Percentiles rank a stretch among this genome's conserved stretches.
phyloP scores from a whole-genome alignment of 768 basidiomycete genomes.

The Mycena chlorophos region DNA sequence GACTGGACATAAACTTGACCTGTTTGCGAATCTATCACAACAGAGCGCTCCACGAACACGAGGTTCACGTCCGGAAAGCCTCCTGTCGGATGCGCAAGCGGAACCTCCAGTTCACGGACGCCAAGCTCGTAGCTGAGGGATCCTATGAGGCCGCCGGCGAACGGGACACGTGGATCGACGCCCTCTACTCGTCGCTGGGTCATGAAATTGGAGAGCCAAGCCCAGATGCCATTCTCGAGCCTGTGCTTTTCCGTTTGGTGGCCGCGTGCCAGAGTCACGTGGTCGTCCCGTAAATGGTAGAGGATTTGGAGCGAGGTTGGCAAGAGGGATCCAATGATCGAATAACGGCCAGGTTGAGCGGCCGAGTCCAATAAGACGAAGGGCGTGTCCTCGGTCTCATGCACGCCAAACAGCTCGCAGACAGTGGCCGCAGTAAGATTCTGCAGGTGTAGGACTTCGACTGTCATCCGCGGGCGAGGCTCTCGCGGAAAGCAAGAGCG shows the following conservation, averaged over 20 bases:
- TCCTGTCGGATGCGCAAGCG: slow-evolving; percentile 29
- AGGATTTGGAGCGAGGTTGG: slow-evolving; percentile 57
- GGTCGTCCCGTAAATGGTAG: slow-evolving; percentile 52
- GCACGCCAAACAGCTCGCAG: slow-evolving; percentile 64
- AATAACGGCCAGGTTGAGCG: slow-evolving; percentile 69
- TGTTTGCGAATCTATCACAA: slow-evolving; percentile 61
- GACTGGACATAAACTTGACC: slow-evolving; percentile 64
- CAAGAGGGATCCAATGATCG: slow-evolving; percentile 67
- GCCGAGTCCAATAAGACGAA: slow-evolving; percentile 79
- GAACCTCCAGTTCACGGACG: slow-evolving; percentile 51
- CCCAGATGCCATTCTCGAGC: slow-evolving; percentile 65
- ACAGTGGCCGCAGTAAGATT: slow-evolving; percentile 44
- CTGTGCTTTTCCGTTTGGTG: slow-evolving; percentile 34
- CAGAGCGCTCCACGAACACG: slow-evolving; percentile 75
- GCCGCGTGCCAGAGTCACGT: slow-evolving; percentile 47
- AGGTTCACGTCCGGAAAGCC: slow-evolving; percentile 73
- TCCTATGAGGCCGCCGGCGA: slow-evolving; percentile 84
- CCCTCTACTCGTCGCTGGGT: slow-evolving; percentile 44
- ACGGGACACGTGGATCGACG: slow-evolving; percentile 59
- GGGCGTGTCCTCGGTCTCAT: slow-evolving; percentile 50
- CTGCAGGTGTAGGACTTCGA: slow-evolving; percentile 43
- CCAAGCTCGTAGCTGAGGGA: slow-evolving; percentile 82
- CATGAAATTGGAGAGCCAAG: slow-evolving; percentile 77
- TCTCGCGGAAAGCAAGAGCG: slow-evolving; percentile 24
- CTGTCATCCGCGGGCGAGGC: slow-evolving; percentile 29